phyloP scores from a whole-genome alignment of 345 rosid genomes.

The Microcos paniculata region DNA sequence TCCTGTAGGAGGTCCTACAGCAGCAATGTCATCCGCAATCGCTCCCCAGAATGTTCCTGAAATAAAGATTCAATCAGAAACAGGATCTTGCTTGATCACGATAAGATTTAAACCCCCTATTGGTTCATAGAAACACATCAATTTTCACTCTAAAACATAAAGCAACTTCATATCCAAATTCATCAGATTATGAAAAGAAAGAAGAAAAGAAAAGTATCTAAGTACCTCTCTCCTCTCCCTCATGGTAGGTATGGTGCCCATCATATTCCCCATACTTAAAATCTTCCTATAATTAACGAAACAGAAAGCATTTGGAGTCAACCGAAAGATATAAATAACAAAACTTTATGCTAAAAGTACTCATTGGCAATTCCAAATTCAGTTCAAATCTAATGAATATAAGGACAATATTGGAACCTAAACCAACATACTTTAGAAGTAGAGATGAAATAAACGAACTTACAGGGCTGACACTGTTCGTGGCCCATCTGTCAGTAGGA shows the following conservation, averaged over 20 bases:
- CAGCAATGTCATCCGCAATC: constrained; percentile 57
- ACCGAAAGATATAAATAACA: neutral
- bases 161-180: too few species aligned
- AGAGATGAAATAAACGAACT: constrained; percentile 14
- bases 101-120: neutral
- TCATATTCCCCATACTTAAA: constrained; percentile 74
- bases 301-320: neutral
- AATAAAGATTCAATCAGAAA: neutral
- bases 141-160: neutral
- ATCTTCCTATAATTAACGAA: constrained; percentile 55
- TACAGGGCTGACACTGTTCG: constrained; percentile 56
- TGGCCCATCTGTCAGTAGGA: constrained; percentile 65
- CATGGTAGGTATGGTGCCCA: constrained; percentile 76
- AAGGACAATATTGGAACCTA: neutral
- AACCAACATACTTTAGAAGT: neutral
- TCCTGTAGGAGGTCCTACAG: constrained; percentile 67
- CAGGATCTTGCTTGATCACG: too few species aligned
- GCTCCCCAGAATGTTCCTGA: constrained; percentile 75
- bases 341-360: neutral
- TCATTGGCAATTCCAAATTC: neutral
- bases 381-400: too few species aligned
- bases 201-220: neutral
- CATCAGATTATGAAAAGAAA: neutral
- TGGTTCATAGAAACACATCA: neutral
- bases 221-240: constrained; percentile 56